Percentiles rank a stretch among this genome's conserved stretches.
Conservation (phyloP, 2,329 filamentous ascomycete species). For the Verticillium klebahnii region DNA sequence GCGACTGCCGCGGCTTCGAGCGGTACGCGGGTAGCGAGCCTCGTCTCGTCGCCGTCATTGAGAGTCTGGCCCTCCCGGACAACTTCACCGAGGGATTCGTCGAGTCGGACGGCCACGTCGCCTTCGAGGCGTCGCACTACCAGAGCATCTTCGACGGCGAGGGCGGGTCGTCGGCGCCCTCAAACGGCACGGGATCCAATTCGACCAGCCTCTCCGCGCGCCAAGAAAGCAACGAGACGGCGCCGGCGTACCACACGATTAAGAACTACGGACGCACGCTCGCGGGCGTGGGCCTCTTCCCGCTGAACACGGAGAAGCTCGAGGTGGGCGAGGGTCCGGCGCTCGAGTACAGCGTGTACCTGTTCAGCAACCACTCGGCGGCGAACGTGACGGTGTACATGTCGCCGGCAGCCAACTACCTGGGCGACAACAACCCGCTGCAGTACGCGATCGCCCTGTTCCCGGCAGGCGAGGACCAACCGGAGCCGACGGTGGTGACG, state of each 20-base stretch:
- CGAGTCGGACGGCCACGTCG: constrained; percentile 54
- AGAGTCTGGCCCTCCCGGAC: constrained; percentile 40
- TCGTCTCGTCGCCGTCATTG: constrained; percentile 50
- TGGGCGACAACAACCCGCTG: constrained; percentile 42
- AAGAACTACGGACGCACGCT: constrained; percentile 52
- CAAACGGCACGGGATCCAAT: constrained; percentile 1
- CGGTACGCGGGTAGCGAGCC: constrained; percentile 35
- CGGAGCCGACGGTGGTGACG: constrained; percentile 28
- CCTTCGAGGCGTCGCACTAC: constrained; percentile 51
- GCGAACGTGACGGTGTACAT: constrained; percentile 43
- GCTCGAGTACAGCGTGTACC: constrained; percentile 57
- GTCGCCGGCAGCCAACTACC: constrained; percentile 48
- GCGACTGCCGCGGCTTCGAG: constrained; percentile 37
- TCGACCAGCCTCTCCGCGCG: constrained; percentile 1
- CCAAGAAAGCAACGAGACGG: constrained; percentile 23
- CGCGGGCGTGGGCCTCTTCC: constrained; percentile 53
- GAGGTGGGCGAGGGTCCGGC: constrained; percentile 43
- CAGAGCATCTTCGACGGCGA: constrained; percentile 30
- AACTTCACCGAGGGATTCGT: constrained; percentile 55
- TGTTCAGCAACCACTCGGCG: constrained; percentile 44
- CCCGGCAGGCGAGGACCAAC: constrained; percentile 24
- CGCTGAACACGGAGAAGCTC: constrained; percentile 45
- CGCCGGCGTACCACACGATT: constrained; percentile 42
- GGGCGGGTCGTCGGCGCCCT: constrained; percentile 5
- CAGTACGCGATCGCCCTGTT: constrained; percentile 47